phyloP scores from a whole-genome alignment of 139 green algal species.

The Nannochloris sp. region DNA sequence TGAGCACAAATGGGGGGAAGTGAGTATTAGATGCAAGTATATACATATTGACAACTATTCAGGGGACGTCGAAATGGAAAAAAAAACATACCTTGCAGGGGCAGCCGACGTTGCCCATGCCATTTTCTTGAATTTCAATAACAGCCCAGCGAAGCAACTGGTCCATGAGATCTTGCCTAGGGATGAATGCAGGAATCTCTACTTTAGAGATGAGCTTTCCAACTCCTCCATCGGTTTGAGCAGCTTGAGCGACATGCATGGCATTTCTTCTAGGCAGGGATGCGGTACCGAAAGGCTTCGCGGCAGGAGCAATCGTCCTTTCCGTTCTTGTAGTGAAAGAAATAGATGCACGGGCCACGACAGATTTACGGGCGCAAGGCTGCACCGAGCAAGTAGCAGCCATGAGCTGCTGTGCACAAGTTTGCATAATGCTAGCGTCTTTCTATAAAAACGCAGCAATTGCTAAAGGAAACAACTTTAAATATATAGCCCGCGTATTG shows the following conservation, averaged over 20 bases:
- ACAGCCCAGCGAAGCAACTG: slow-evolving; percentile 66
- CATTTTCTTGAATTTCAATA: slow-evolving; percentile 57
- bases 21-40: neutral
- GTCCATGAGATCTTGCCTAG: slow-evolving; percentile 70
- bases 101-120: slow-evolving; percentile 57
- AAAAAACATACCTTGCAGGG: slow-evolving; percentile 17
- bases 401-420: too few relatives aligned
- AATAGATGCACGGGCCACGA: too few relatives aligned
- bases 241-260: neutral
- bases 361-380: too few relatives aligned
- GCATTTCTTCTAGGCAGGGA: neutral
- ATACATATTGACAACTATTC: neutral
- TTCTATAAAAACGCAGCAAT: too few relatives aligned
- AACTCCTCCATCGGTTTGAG: neutral
- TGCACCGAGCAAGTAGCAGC: too few relatives aligned
- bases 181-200: slow-evolving; percentile 80
- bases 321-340: too few relatives aligned
- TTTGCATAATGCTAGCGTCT: too few relatives aligned
- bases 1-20: neutral
- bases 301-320: too few relatives aligned
- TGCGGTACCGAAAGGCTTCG: neutral
- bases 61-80: too few relatives aligned
- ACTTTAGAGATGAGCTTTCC: slow-evolving; percentile 63
- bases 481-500: too few relatives aligned
- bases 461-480: too few relatives aligned